Base-by-base conservation (phyloP, 148 eudicot species). In the Hydrangea macrophylla region DNA sequence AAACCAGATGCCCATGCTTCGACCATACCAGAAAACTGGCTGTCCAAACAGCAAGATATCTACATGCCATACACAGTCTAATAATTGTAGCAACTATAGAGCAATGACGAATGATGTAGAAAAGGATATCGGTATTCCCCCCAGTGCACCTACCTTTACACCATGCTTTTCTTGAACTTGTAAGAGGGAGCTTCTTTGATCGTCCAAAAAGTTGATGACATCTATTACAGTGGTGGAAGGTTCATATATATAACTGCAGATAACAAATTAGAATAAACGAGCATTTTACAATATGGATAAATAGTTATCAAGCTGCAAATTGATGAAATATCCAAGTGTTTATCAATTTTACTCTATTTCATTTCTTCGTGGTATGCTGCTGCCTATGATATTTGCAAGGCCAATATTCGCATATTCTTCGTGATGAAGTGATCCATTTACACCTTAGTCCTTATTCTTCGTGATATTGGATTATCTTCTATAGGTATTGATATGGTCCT, bases 1-100 rank as follows among this genome's bases (percentile, higher is more conserved):
- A 90, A 81, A 64, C 99, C 99, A 64, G 99, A 94, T 63, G 98
- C 98, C 99, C 97, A 90, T 25, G 97, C 99, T 81, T 94, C 99
- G 60, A 94, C 91, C 91, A 94, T 91, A 58, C 99, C 99, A 69
- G 83, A 70, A 74, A 94, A 94, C 77, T 94, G 99, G 83, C 88
- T 81, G 84, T 94, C 99, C 84, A 94, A 82, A 77, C 91, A 90
- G 87, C 99, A 94, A 53, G 97, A 70, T 75, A 90, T 85, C 97
- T 94, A 89, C 57, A 79, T 25, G 27, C 23, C 65, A 78, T 28
- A 42, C 39, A 69, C 55, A 70, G 40, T 51, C 35, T 58, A 51
- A 67, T 9, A 30, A 39, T 27, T 48, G 18, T 2, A 59, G 5
- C 53, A 26, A 37, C 40, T 25, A 33, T 31, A 44, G n/a, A 27